Evolutionary conservation across 2,329 filamentous ascomycete species (phyloP), one percentile per base, ranked within the genome.

Genomic region (Hortaea sp.): DNA sequence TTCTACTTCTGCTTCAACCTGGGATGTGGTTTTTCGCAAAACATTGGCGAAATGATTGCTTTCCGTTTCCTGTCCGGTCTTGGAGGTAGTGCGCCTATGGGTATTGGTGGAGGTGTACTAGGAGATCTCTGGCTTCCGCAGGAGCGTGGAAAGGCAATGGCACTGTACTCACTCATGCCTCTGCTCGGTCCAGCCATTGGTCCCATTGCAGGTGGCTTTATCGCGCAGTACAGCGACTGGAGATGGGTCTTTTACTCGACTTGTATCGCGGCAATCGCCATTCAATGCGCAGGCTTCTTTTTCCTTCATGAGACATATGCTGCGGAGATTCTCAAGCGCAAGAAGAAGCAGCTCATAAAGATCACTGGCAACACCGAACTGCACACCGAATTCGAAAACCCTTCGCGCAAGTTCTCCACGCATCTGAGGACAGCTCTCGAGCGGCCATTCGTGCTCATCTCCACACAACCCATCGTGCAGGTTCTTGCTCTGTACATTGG

Each of bases 181-280:
- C 68, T 85, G 0, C 71, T 85, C 0, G 82, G 81, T 0, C 81
- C 81, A 3, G 78, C 78, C 0, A 66, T 84, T 4, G 82, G 81
- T 0, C 82, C 82, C 0, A 77, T 85, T 1, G 73, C 74, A 0
- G 81, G 81, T 7, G 81, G 78, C 0, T 85, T 80, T 58, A 79
- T 85, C 27, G 71, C 79, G 0, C 66, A 82, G 55, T 69, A 75
- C 50, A 77, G 74, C 6, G 79, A 74, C 1, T 88, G 84, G 84
- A 74, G 82, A 35, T 88, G 84, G 84, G 76, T 79, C 6, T 88
- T 87, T 66, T 85, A 76, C 65, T 71, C 78, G 0, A 83, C 80
- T 0, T 77, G 78, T 1, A 81, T 86, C 47, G 69, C 69, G 27
- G 78, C 79, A 47, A 81, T 71, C 1, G 48, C 77, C 9, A 75